These are phyloP conservation scores for Blyttiomyces sp. DNA, from an alignment of 371 early-diverging fungal genomes.

Conservation along the genomic window DNA sequence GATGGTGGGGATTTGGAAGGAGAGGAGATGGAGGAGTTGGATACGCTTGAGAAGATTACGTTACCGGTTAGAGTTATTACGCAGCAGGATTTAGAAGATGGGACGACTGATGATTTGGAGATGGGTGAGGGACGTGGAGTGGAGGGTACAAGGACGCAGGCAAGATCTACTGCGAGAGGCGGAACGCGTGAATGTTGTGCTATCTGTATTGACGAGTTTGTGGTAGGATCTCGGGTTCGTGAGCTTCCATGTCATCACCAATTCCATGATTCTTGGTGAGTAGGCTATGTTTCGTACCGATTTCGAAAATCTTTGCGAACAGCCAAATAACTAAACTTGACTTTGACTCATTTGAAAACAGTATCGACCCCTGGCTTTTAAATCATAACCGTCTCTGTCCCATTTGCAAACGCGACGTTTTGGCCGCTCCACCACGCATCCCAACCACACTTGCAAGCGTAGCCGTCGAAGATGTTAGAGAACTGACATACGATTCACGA, in stretches of 20 bases:
- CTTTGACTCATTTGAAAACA: no score
- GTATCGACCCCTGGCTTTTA: conserved; percentile 48
- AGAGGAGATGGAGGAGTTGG: conserved; percentile 9
- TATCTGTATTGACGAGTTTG: conserved; percentile 48
- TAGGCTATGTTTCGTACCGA: background rate
- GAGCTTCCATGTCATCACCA: conserved; percentile 42
- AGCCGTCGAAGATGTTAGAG: no score
- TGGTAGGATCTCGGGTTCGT: conserved; percentile 31
- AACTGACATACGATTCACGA: no score
- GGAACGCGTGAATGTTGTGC: conserved; percentile 36
- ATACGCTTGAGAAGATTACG: conserved; percentile 22
- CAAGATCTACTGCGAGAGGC: conserved; percentile 8
- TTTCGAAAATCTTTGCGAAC: no score
- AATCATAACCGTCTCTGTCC: conserved; percentile 47
- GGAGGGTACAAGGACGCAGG: background rate
- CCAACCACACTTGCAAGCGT: no score
- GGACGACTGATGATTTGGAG: background rate
- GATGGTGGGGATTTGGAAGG: background rate
- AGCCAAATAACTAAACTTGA: background rate
- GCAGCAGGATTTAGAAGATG: conserved; percentile 7
- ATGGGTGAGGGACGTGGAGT: background rate
- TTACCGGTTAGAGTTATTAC: conserved; percentile 18
- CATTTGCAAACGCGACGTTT: conserved; percentile 45
- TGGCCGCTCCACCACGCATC: no score
- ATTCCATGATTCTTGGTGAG: conserved; percentile 44